phyloP scores from a whole-genome alignment of 257 asterid species.

The Salvia rosmarinus region DNA sequence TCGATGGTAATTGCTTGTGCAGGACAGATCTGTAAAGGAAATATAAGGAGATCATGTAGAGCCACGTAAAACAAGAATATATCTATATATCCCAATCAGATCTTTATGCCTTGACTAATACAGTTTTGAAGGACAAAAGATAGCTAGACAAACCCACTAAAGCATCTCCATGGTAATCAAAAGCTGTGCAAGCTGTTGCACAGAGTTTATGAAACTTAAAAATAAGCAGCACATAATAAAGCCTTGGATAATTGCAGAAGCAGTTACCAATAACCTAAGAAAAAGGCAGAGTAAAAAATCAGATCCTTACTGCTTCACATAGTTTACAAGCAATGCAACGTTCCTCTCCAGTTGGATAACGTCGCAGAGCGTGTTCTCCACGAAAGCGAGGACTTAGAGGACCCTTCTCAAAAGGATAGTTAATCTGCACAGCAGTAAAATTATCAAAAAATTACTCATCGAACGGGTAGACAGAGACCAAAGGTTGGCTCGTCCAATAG shows the following conservation, averaged over 20 bases:
- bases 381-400: constrained; percentile 96
- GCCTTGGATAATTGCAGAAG: neutral
- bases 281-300: neutral
- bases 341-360: constrained; percentile 94
- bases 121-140: neutral
- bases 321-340: constrained; percentile 95
- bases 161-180: neutral
- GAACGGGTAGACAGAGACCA: neutral
- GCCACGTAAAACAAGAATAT: too few species aligned
- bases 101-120: constrained; percentile 14
- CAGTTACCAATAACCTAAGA: neutral
- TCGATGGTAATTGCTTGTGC: constrained; percentile 97
- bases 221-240: neutral
- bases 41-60: constrained; percentile 12
- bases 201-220: constrained; percentile 17
- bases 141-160: neutral
- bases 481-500: constrained; percentile 6
- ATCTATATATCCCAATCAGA: neutral
- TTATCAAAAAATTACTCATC: constrained; percentile 18
- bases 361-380: constrained; percentile 93
- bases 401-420: constrained; percentile 95
- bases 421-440: constrained; percentile 58
- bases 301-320: constrained; percentile 84
- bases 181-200: neutral
- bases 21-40: constrained; percentile 68